Evolutionary conservation across 2,329 filamentous ascomycete genomes (phyloP).

Genomic region (Talaromyces sp.): DNA sequence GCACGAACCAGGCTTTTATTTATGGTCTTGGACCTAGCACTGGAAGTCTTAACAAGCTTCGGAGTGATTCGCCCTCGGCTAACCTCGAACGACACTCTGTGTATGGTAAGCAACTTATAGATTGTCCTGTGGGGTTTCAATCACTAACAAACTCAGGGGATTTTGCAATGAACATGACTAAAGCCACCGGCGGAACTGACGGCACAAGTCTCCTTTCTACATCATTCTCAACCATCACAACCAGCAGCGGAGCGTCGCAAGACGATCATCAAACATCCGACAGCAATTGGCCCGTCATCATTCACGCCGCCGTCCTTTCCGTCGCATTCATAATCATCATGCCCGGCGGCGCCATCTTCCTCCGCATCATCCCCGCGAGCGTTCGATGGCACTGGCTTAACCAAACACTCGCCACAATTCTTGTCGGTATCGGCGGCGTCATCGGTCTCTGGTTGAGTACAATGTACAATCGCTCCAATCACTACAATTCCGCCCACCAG

Average conservation of each 20-base stretch:
- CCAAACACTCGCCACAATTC: slow-evolving; percentile 36
- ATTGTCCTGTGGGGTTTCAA: background rate
- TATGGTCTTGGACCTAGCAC: slow-evolving; percentile 22
- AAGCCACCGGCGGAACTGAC: slow-evolving; percentile 22
- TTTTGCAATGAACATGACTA: slow-evolving; percentile 23
- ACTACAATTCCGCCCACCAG: slow-evolving; percentile 46
- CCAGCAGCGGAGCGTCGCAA: slow-evolving; percentile 17
- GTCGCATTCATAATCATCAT: slow-evolving; percentile 23
- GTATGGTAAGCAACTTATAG: slow-evolving; percentile 19
- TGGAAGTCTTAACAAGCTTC: slow-evolving; percentile 11
- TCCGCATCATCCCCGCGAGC: slow-evolving; percentile 23
- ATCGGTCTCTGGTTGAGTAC: slow-evolving; percentile 43
- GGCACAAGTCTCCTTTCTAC: slow-evolving; percentile 10
- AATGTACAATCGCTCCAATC: slow-evolving; percentile 35
- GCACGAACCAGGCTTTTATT: slow-evolving; percentile 22
- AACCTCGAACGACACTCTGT: slow-evolving; percentile 23
- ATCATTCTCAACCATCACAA: slow-evolving; percentile 18
- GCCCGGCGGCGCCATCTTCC: slow-evolving; percentile 21
- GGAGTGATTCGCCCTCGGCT: slow-evolving; percentile 21
- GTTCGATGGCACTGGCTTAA: slow-evolving; percentile 38
- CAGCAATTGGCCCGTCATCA: slow-evolving; percentile 23
- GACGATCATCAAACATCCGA: slow-evolving; percentile 17
- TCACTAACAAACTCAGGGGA: background rate
- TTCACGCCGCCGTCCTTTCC: slow-evolving; percentile 21
- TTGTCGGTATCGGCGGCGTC: slow-evolving; percentile 37